phyloP scores from a whole-genome alignment of 2,329 filamentous ascomycete genomes.

The Pestalotiopsis fici region DNA sequence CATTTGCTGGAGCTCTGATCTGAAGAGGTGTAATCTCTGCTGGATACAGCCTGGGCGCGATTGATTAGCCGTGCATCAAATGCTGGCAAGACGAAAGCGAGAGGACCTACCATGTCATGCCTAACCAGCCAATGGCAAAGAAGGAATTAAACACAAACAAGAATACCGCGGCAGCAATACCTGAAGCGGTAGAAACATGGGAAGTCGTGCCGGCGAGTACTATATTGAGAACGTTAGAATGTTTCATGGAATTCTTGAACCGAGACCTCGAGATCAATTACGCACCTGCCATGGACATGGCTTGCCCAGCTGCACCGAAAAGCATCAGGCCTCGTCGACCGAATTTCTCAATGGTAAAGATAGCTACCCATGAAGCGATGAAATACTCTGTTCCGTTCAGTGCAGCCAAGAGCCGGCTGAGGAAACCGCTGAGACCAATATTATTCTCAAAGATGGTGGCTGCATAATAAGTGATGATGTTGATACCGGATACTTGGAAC shows the following conservation, averaged over 20 bases:
- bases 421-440: conserved; percentile 43
- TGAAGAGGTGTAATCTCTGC: conserved; percentile 13
- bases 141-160: conserved; percentile 55
- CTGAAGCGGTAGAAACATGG: conserved; percentile 19
- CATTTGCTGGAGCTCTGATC: conserved; percentile 7
- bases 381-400: conserved; percentile 48
- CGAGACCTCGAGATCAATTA: background rate
- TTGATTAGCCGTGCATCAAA: background rate
- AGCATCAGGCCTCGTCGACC: conserved; percentile 69
- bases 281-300: conserved; percentile 63
- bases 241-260: background rate
- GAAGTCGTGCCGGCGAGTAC: conserved; percentile 50
- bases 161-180: conserved; percentile 35
- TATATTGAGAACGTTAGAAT: background rate
- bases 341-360: conserved; percentile 48
- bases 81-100: no score
- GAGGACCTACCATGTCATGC: conserved; percentile 51
- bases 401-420: conserved; percentile 56
- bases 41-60: conserved; percentile 2
- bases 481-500: conserved; percentile 18
- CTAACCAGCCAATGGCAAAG: conserved; percentile 53
- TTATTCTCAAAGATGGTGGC: conserved; percentile 35
- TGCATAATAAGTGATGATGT: conserved; percentile 8
- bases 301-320: conserved; percentile 66
- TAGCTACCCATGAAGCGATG: conserved; percentile 36